These are phyloP conservation scores for Annona cherimola DNA, from an alignment of 164 flowering plant species.

Conservation along the genomic window DNA sequence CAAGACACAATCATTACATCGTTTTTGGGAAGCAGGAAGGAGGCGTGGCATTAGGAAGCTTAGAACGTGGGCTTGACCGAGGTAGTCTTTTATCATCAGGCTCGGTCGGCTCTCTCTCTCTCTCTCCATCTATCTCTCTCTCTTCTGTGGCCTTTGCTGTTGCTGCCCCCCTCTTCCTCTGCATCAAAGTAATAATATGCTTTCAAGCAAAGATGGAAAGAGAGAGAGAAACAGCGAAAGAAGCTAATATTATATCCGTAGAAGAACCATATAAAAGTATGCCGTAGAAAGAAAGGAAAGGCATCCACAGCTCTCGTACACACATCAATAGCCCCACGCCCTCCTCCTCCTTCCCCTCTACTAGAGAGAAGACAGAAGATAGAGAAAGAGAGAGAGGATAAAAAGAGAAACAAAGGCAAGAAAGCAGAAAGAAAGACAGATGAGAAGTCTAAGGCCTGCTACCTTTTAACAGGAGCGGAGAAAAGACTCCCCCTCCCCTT, in stretches of 20 bases:
- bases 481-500: not conserved
- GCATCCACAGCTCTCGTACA: slow-evolving; percentile 17
- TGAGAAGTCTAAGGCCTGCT: slow-evolving; percentile 3
- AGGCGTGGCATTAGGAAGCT: slow-evolving; percentile 52
- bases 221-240: not conserved
- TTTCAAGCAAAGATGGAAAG: slow-evolving; percentile 3
- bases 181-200: slow-evolving; percentile 10
- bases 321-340: not conserved
- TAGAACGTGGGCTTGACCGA: slow-evolving; percentile 60
- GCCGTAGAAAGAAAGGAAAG: slow-evolving; percentile 87
- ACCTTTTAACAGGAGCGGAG: slow-evolving; percentile 5
- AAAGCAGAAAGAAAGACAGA: slow-evolving; percentile 20
- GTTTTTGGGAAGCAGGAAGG: slow-evolving; percentile 74
- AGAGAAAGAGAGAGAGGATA: slow-evolving; percentile 22
- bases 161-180: slow-evolving; percentile 1
- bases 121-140: slow-evolving; percentile 36
- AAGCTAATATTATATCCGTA: not conserved
- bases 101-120: slow-evolving; percentile 65
- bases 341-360: not conserved
- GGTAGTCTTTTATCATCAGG: slow-evolving; percentile 44
- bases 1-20: slow-evolving; percentile 95
- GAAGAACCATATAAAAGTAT: slow-evolving; percentile 22
- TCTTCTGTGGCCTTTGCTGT: slow-evolving; percentile 15
- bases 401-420: slow-evolving; percentile 38
- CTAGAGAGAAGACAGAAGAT: slow-evolving; percentile 3